These are phyloP conservation scores for Cordyceps militaris DNA, from an alignment of 2,329 filamentous ascomycete species.

Conservation along the genomic window DNA sequence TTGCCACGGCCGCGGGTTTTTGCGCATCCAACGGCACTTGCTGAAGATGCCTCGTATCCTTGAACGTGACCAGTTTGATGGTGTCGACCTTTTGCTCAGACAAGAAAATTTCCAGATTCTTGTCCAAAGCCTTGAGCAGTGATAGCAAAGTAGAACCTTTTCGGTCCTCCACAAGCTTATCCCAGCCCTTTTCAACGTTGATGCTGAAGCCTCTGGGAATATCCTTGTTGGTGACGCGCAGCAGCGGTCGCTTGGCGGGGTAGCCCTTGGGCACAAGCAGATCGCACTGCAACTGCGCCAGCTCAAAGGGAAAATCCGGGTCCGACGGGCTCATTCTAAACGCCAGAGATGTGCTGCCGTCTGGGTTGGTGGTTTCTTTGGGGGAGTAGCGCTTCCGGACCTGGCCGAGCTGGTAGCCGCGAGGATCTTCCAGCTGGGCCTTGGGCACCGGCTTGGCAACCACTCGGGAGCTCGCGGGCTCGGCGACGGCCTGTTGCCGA, in stretches of 20 bases:
- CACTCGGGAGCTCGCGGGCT: constrained; percentile 40
- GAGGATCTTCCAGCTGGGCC: constrained; percentile 58
- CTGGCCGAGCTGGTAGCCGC: constrained; percentile 69
- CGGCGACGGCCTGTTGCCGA: constrained; percentile 40
- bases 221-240: constrained; percentile 60
- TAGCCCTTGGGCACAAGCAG: constrained; percentile 59
- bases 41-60: constrained; percentile 45
- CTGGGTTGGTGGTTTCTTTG: constrained; percentile 33
- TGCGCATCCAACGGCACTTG: constrained; percentile 15
- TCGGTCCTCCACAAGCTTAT: constrained; percentile 51
- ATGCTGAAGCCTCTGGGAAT: constrained; percentile 66
- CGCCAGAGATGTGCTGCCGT: constrained; percentile 48
- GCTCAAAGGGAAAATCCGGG: constrained; percentile 76
- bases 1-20: constrained; percentile 8
- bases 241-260: constrained; percentile 48
- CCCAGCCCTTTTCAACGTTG: constrained; percentile 71
- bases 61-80: constrained; percentile 58
- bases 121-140: constrained; percentile 64
- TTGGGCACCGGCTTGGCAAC: constrained; percentile 60
- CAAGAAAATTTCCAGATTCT: constrained; percentile 61
- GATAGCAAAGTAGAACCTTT: constrained; percentile 53
- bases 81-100: constrained; percentile 65
- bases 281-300: constrained; percentile 60
- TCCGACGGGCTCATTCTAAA: constrained; percentile 68
- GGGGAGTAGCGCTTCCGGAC: constrained; percentile 58